These are phyloP conservation scores for Jatropha podagrica DNA, from an alignment of 441 rosid species.

Conservation along the genomic window DNA sequence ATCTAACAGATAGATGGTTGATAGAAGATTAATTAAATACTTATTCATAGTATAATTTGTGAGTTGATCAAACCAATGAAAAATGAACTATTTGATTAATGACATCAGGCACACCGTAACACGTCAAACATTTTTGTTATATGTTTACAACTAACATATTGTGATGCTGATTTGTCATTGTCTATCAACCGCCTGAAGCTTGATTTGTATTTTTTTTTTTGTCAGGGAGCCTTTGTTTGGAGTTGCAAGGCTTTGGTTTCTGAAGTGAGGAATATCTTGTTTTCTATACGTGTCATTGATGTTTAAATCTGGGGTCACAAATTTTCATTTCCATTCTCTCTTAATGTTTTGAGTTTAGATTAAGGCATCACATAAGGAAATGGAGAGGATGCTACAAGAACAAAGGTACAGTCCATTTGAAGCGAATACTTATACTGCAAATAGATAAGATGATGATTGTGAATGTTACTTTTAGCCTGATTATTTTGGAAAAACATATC, in stretches of 20 bases:
- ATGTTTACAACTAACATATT: background rate
- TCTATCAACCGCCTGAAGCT: constrained; percentile 17
- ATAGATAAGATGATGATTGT: background rate
- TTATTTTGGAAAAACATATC: background rate
- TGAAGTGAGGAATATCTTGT: constrained; percentile 52
- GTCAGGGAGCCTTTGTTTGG: constrained; percentile 92
- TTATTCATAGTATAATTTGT: background rate
- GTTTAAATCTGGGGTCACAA: background rate
- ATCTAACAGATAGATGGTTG: background rate
- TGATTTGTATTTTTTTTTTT: constrained; percentile 12
- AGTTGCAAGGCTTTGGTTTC: constrained; percentile 84
- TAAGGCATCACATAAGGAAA: constrained; percentile 66
- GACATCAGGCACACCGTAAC: too few relatives aligned
- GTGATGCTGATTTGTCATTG: constrained; percentile 9
- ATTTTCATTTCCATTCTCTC: constrained; percentile 3
- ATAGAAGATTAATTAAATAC: background rate
- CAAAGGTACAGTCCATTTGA: constrained; percentile 49
- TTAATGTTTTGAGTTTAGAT: constrained; percentile 47
- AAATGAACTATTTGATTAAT: background rate
- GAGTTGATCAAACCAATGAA: background rate
- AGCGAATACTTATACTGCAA: constrained; percentile 4
- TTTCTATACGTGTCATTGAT: background rate
- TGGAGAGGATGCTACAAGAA: constrained; percentile 67
- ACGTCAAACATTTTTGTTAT: background rate
- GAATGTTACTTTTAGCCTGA: background rate